phyloP scores from a whole-genome alignment of 345 rosid species.

The Raphanus raphanistrum region DNA sequence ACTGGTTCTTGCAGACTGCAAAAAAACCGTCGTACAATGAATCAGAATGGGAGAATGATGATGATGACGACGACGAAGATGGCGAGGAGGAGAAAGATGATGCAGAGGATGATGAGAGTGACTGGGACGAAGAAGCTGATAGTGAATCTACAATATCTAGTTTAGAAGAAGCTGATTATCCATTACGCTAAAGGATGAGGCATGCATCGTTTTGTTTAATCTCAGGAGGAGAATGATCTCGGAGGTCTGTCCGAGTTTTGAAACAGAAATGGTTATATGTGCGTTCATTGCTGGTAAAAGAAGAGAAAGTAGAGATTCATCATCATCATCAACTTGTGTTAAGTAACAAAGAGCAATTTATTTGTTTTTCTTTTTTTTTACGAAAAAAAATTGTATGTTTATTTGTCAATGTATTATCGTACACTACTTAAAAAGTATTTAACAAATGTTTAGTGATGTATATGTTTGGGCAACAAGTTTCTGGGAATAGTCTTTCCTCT shows the following conservation, averaged over 20 bases:
- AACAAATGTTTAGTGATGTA: background rate
- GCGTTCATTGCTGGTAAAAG: background rate
- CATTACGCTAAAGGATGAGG: conserved; percentile 14
- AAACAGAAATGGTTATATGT: conserved; percentile 18
- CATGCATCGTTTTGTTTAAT: background rate
- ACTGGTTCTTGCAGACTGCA: conserved; percentile 18
- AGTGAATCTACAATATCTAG: conserved; percentile 43
- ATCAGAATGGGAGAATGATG: conserved; percentile 55
- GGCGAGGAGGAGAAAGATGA: conserved; percentile 25
- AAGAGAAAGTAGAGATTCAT: conserved; percentile 2
- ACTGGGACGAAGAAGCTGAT: conserved; percentile 49
- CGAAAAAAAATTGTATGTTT: conserved; percentile 8
- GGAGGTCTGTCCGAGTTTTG: conserved; percentile 7
- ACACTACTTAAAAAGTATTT: conserved; percentile 7
- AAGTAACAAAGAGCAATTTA: conserved; percentile 5
- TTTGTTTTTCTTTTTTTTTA: conserved; percentile 7
- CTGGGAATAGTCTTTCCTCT: background rate
- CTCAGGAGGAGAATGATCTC: conserved; percentile 16
- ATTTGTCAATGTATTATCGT: conserved; percentile 21
- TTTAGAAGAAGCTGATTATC: conserved; percentile 42
- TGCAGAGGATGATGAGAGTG: conserved; percentile 22
- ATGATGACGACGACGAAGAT: conserved; percentile 38
- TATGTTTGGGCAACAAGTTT: background rate
- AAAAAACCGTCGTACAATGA: conserved; percentile 24
- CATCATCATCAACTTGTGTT: background rate